Percentiles rank a stretch among this genome's conserved stretches.
These are phyloP conservation scores for Carnegiea gigantea DNA, from an alignment of 179 eudicot species.

Conservation along the genomic window DNA sequence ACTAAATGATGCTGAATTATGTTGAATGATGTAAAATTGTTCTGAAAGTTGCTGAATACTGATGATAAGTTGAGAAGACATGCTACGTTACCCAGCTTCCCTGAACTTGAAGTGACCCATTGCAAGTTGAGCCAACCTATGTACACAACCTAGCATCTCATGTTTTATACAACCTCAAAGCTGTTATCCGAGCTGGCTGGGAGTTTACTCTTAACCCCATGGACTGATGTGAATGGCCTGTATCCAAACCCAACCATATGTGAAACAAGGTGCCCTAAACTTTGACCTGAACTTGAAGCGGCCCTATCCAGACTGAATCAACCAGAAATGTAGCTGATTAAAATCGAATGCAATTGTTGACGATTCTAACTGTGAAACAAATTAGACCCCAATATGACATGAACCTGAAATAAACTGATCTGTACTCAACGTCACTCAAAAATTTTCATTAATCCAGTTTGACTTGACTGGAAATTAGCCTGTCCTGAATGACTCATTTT, in stretches of 20 bases:
- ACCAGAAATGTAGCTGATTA: not conserved
- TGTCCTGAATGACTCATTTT: not conserved
- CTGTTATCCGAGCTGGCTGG: not conserved
- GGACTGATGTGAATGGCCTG: not conserved
- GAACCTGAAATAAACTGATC: not conserved
- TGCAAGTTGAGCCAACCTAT: not conserved
- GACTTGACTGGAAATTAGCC: not conserved
- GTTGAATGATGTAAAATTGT: too few relatives aligned
- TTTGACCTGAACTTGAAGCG: not conserved
- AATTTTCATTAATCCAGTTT: not conserved
- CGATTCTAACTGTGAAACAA: not conserved
- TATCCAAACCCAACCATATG: not conserved
- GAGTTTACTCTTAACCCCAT: not conserved
- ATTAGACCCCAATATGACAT: not conserved
- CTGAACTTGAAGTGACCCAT: not conserved
- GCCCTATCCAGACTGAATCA: not conserved
- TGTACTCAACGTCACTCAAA: not conserved
- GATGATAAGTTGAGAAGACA: too few relatives aligned
- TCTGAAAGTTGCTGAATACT: too few relatives aligned
- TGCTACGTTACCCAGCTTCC: not conserved
- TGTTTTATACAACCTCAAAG: not conserved
- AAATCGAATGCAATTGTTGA: not conserved
- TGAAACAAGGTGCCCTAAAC: not conserved
- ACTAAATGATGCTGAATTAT: too few relatives aligned
- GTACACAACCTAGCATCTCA: not conserved